These are phyloP conservation scores for Plasmodium relictum DNA, from an alignment of 169 alveolate genomes.

Conservation along the genomic window DNA sequence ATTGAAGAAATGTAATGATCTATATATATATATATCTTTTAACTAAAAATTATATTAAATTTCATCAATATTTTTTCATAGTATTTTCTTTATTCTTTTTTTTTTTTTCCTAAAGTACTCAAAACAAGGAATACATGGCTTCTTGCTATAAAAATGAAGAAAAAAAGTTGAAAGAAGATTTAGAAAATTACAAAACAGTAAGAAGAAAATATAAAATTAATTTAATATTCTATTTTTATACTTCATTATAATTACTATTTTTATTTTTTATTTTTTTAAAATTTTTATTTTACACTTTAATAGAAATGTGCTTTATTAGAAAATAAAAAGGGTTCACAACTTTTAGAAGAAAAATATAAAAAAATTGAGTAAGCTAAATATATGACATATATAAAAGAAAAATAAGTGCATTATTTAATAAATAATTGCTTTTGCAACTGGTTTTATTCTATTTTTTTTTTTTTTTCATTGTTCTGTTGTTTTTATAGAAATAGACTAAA, in stretches of 20 bases:
- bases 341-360: conserved; percentile 57
- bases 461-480: neutral
- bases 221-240: too few species aligned
- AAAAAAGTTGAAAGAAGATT: conserved; percentile 45
- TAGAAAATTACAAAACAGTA: conserved; percentile 42
- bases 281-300: conserved; percentile 3
- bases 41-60: conserved; percentile 1
- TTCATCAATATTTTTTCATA: neutral
- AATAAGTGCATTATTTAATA: neutral
- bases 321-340: conserved; percentile 20
- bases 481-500: conserved; percentile 27
- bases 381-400: neutral
- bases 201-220: too few species aligned
- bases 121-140: conserved; percentile 19
- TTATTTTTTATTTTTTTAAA: conserved; percentile 25
- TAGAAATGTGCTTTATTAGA: conserved; percentile 67
- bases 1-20: conserved; percentile 29
- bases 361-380: conserved; percentile 25
- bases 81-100: neutral
- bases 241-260: too few species aligned
- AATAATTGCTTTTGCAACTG: neutral
- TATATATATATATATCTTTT: too few species aligned
- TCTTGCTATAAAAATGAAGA: conserved; percentile 58
- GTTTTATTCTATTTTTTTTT: neutral
- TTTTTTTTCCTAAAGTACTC: conserved; percentile 11